These are phyloP conservation scores for Calonectria honghensis DNA, from an alignment of 2,329 filamentous ascomycete species.

Conservation along the genomic window DNA sequence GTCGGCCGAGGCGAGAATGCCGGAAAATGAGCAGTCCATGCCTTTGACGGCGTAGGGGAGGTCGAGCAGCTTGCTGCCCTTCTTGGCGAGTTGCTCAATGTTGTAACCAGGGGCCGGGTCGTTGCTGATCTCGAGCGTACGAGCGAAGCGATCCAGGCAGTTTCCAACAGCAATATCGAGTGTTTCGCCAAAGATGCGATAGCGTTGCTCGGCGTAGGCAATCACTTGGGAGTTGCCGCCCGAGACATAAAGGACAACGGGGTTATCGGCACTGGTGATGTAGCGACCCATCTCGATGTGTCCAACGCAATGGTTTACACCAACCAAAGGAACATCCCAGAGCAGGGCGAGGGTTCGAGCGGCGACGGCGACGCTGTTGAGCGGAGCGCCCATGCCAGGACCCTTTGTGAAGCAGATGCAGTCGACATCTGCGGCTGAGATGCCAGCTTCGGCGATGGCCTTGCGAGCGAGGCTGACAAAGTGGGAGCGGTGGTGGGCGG, in stretches of 20 bases:
- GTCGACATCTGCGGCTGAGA: conserved; percentile 81
- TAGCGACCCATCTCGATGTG: conserved; percentile 99
- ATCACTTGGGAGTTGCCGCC: conserved; percentile 99
- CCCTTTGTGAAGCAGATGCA: conserved; percentile 98
- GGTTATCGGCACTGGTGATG: conserved; percentile 92
- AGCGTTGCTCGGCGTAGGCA: conserved; percentile 94
- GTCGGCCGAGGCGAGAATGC: conserved; percentile 90
- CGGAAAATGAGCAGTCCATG: conserved; percentile 98
- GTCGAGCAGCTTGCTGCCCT: conserved; percentile 84
- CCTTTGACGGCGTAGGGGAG: conserved; percentile 97
- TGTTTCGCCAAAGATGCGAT: conserved; percentile 98
- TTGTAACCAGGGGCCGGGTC: conserved; percentile 98
- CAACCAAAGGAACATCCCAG: conserved; percentile 92
- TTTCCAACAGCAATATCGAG: conserved; percentile 98
- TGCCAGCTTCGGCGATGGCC: conserved; percentile 82
- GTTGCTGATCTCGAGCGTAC: conserved; percentile 93
- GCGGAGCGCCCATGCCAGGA: conserved; percentile 95
- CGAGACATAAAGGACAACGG: conserved; percentile 95
- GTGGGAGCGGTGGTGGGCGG: conserved; percentile 90
- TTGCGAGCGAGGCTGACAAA: conserved; percentile 88
- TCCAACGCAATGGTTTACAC: conserved; percentile 98
- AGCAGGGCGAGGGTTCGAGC: conserved; percentile 88
- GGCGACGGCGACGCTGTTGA: conserved; percentile 89
- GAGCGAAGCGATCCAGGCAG: conserved; percentile 95
- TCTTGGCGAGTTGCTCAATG: conserved; percentile 92